A percentile compares a stretch with the other conserved stretches of the same genome.
Conservation (phyloP, 148 eudicot genomes). For the Suaeda aralocaspica region DNA sequence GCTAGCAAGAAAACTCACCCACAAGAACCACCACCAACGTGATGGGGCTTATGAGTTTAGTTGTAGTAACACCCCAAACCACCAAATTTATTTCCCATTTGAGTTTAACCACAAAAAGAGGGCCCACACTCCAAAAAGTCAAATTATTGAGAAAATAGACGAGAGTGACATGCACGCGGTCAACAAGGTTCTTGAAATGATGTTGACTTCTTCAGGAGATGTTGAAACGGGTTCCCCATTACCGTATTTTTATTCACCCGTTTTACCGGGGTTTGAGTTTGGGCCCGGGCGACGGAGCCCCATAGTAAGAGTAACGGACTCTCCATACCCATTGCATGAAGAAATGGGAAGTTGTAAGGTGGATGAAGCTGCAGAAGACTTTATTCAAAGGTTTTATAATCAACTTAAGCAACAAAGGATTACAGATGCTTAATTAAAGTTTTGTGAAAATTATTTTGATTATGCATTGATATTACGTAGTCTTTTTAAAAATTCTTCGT, state of each 20-base stretch:
- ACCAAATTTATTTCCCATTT: constrained; percentile 10
- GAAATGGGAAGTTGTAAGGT: constrained; percentile 39
- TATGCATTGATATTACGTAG: no score
- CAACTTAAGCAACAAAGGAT: constrained; percentile 50
- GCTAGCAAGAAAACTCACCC: constrained; percentile 19
- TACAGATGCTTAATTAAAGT: constrained; percentile 13
- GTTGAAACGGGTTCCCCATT: constrained; percentile 9
- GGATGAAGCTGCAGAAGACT: constrained; percentile 74
- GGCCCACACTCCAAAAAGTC: background rate
- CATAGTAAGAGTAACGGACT: constrained; percentile 63
- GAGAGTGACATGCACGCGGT: constrained; percentile 26
- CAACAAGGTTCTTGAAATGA: constrained; percentile 41
- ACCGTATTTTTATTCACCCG: constrained; percentile 32
- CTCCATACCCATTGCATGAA: constrained; percentile 51
- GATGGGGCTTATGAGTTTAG: constrained; percentile 78
- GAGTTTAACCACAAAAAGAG: constrained; percentile 5
- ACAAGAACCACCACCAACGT: constrained; percentile 19
- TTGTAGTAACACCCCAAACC: constrained; percentile 67
- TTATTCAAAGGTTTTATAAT: constrained; percentile 57
- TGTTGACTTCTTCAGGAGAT: constrained; percentile 19
- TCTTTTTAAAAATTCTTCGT: no score
- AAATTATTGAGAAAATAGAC: background rate
- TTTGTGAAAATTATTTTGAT: no score
- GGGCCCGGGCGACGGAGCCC: constrained; percentile 41
- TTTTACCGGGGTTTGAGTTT: constrained; percentile 45